phyloP scores from a whole-genome alignment of 345 rosid genomes.

The Chamaenerion angustifolium region DNA sequence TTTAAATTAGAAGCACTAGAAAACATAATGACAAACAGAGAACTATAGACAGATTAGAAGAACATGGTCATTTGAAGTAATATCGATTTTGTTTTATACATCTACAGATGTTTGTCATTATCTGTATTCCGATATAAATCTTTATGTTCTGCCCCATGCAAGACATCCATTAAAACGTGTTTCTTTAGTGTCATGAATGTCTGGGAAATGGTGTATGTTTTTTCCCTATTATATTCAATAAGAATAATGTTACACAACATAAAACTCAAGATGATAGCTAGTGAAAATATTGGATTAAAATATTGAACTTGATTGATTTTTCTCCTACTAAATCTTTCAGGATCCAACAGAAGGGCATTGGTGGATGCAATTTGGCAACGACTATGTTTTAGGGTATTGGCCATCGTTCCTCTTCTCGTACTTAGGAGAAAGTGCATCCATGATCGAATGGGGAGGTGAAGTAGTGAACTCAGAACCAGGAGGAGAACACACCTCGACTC shows the following conservation, averaged over 20 bases:
- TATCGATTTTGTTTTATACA: neutral
- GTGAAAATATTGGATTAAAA: no score
- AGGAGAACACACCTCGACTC: constrained; percentile 39
- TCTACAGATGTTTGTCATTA: constrained; percentile 3
- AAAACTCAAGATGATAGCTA: no score
- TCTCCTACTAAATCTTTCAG: constrained; percentile 9
- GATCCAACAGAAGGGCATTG: constrained; percentile 44
- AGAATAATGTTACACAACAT: no score
- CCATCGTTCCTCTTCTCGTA: constrained; percentile 41
- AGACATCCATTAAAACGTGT: no score
- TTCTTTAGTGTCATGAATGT: no score
- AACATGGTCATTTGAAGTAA: neutral
- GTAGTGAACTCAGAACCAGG: constrained; percentile 29
- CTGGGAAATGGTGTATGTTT: no score
- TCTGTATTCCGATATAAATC: neutral
- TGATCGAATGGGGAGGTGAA: constrained; percentile 51
- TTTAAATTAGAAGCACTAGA: constrained; percentile 2
- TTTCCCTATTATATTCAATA: no score
- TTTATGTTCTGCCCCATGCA: no score
- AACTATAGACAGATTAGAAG: neutral
- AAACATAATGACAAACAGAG: neutral
- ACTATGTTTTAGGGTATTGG: constrained; percentile 36
- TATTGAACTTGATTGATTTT: no score
- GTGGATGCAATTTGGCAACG: constrained; percentile 45
- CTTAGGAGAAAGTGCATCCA: constrained; percentile 37